Conservation (phyloP, 805 yeast species). For the Kodamaea hsintzibuensis region DNA sequence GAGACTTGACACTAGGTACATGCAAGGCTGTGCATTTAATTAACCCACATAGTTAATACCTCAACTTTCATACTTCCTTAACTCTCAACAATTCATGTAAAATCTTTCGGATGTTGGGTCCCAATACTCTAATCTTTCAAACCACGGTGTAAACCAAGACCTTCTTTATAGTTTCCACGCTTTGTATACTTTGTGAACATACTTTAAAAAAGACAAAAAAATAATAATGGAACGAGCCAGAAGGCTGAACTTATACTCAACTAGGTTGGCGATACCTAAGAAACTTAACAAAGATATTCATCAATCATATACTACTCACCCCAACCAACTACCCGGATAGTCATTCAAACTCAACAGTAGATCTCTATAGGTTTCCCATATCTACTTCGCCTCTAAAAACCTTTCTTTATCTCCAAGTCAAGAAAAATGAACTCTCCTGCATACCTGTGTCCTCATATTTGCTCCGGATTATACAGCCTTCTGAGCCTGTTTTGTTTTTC, state of each 20-base stretch:
- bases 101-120: neutral
- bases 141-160: neutral
- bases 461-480: constrained; percentile 4
- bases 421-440: neutral
- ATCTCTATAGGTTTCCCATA: too few relatives aligned
- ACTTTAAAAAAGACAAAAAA: neutral
- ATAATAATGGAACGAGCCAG: neutral
- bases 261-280: neutral
- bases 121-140: neutral
- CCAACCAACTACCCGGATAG: too few relatives aligned
- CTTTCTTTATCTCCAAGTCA: neutral
- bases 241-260: neutral
- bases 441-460: neutral
- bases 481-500: constrained; percentile 1
- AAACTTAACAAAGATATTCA: too few relatives aligned
- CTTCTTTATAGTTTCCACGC: neutral
- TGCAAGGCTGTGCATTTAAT: neutral
- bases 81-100: too few relatives aligned
- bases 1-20: neutral
- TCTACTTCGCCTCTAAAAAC: neutral
- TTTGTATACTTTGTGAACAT: neutral
- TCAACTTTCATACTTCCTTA: neutral
- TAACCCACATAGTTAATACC: too few relatives aligned
- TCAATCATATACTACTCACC: too few relatives aligned
- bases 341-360: too few relatives aligned